Evolutionary conservation across 2,329 filamentous ascomycete species (phyloP).

Genomic region (Scolecobasidium constrictum): DNA sequence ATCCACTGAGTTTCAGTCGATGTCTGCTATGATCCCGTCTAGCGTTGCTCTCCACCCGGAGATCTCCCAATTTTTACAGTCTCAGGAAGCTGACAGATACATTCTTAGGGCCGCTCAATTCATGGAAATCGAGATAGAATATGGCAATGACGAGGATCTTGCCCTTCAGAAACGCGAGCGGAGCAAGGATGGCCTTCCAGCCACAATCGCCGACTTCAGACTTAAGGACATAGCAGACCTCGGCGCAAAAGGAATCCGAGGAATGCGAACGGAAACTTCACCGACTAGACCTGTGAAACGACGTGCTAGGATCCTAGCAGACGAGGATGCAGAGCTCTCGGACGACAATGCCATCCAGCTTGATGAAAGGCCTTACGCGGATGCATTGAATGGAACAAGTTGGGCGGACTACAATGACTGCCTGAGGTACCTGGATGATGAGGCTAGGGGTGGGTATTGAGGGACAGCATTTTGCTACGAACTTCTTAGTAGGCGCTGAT

Average conservation of each 20-base stretch:
- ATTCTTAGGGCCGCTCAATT: slow-evolving; percentile 13
- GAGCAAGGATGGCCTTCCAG: slow-evolving; percentile 1
- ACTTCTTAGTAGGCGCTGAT: slow-evolving; percentile 1
- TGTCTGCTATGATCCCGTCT: no score
- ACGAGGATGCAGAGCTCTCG: neutral
- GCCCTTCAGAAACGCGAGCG: slow-evolving; percentile 1
- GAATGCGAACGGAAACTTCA: neutral
- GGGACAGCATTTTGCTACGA: no score
- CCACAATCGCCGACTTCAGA: slow-evolving; percentile 9
- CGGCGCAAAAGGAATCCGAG: slow-evolving; percentile 9
- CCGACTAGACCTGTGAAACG: slow-evolving; percentile 2
- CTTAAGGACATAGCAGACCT: slow-evolving; percentile 11
- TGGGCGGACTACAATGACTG: slow-evolving; percentile 11
- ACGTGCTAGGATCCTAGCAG: slow-evolving; percentile 5
- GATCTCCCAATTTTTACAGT: no score
- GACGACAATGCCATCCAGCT: slow-evolving; percentile 5
- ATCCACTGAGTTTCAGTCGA: no score
- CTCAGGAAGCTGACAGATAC: no score
- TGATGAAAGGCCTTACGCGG: slow-evolving; percentile 11
- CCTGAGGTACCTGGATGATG: slow-evolving; percentile 2
- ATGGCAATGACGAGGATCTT: neutral
- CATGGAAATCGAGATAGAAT: slow-evolving; percentile 12
- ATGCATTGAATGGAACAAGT: slow-evolving; percentile 7
- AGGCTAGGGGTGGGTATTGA: neutral
- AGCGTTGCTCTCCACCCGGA: no score